Evolutionary conservation across 1,139 yeast species (phyloP), one percentile per base, ranked within the genome.

Genomic region (Pichia sp.): DNA sequence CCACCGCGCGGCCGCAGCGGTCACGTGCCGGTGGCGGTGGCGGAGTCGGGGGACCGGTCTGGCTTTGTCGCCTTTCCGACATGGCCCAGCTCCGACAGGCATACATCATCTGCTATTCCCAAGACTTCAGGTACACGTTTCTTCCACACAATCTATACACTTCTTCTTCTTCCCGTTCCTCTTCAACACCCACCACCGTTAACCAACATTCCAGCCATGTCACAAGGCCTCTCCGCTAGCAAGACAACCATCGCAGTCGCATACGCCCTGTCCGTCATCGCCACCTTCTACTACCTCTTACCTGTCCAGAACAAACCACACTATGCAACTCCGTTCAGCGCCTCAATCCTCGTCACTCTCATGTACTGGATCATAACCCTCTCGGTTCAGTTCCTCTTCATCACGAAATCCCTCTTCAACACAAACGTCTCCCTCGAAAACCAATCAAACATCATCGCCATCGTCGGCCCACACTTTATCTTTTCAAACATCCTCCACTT

Each of bases 281-380:
- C 82, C 38, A 73, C 78, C 51, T 53, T 80, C 45, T 71, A 75
- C 44, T 81, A 78, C 62, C 69, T 79, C 44, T 71, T 79, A 12
- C 47, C 48, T 2, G 65, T 67, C 33, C 62, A 65, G n/a, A 32
- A 31, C 28, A 62, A 62, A 12, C 55, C 54, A 9, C 65, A 63
- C 52, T 67, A 56, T 61, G 73, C 58, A 63, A 86, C 93, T 3
- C 93, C 95, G 15, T 86, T 85, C 69, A 78, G 89, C 4, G 79
- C 80, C 21, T 78, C 79, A 56, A 66, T 76, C 31, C 49, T 81
- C 28, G 72, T 83, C 27, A 65, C 79, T 4, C 65, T 79, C 40
- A 67, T 74, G 20, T 86, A 72, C 66, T 85, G 91, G 91, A 68
- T 68, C 1, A 53, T 81, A 31, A 68, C 77, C 37, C 75, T 77